These are phyloP conservation scores for Hypoxylon sp. DNA, from an alignment of 2,329 filamentous ascomycete species.

Conservation along the genomic window DNA sequence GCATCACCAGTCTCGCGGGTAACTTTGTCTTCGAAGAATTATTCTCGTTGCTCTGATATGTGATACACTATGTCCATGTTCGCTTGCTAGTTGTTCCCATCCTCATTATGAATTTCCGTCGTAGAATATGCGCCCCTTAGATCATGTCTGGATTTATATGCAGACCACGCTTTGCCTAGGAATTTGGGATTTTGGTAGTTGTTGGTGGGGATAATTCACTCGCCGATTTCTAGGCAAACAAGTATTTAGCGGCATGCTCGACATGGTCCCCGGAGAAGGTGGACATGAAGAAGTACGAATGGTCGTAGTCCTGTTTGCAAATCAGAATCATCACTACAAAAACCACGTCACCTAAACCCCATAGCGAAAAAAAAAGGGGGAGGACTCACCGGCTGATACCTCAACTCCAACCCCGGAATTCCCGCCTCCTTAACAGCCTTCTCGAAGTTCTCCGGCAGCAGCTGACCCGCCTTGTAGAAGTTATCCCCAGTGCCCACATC, in stretches of 20 bases:
- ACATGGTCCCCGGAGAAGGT: constrained; percentile 92
- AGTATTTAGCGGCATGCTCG: constrained; percentile 89
- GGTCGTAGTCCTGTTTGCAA: constrained; percentile 82
- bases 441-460: constrained; percentile 93
- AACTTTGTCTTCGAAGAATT: constrained; percentile 5
- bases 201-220: background rate
- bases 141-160: no score
- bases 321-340: background rate
- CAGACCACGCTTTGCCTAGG: background rate
- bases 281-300: constrained; percentile 97
- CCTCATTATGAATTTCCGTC: background rate
- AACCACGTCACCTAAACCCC: background rate
- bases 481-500: constrained; percentile 96
- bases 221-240: constrained; percentile 61
- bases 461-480: constrained; percentile 94
- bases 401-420: constrained; percentile 79
- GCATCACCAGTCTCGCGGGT: constrained; percentile 9
- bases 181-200: background rate
- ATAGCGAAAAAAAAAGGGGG: background rate
- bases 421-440: constrained; percentile 83
- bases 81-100: constrained; percentile 3
- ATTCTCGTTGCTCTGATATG: constrained; percentile 11
- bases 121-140: background rate
- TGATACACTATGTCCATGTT: background rate
- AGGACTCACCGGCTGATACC: constrained; percentile 80